phyloP scores from a whole-genome alignment of 768 basidiomycete genomes.

The Agaricus bisporus region DNA sequence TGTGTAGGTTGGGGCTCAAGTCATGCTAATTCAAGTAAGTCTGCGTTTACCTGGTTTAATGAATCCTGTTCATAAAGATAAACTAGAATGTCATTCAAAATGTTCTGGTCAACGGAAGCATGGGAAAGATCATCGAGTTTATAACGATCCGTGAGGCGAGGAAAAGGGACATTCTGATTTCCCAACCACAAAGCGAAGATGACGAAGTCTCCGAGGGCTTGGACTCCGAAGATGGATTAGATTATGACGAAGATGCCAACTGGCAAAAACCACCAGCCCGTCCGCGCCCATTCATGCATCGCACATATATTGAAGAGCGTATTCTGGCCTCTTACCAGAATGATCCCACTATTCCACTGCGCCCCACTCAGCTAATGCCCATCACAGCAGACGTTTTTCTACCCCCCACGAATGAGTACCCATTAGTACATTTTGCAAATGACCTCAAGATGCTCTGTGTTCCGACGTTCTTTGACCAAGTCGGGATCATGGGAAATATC shows the following conservation, averaged over 20 bases:
- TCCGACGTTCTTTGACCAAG: conserved; percentile 50
- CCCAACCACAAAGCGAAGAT: conserved; percentile 2
- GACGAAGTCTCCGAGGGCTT: neutral
- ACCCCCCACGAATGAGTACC: conserved; percentile 33
- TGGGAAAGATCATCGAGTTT: conserved; percentile 49
- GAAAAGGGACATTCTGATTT: conserved; percentile 29
- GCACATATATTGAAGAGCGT: neutral
- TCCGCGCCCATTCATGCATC: neutral
- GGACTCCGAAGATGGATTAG: neutral
- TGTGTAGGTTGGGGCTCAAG: conserved; percentile 67
- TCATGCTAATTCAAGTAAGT: conserved; percentile 64
- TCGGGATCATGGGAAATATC: conserved; percentile 45
- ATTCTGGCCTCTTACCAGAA: neutral
- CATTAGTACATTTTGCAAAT: conserved; percentile 52
- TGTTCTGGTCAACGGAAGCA: conserved; percentile 59
- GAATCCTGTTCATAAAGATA: neutral
- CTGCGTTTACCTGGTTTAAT: neutral
- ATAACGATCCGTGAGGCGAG: conserved; percentile 42
- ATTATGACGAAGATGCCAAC: conserved; percentile 1
- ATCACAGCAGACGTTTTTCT: neutral
- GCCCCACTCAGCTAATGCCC: neutral
- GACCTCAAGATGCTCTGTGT: conserved; percentile 42
- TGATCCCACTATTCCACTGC: neutral
- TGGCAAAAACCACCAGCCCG: neutral
- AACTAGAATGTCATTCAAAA: conserved; percentile 57